Evolutionary conservation across 1,284 basidiomycete species (phyloP).

Genomic region (Singerocomus inundabilis): DNA sequence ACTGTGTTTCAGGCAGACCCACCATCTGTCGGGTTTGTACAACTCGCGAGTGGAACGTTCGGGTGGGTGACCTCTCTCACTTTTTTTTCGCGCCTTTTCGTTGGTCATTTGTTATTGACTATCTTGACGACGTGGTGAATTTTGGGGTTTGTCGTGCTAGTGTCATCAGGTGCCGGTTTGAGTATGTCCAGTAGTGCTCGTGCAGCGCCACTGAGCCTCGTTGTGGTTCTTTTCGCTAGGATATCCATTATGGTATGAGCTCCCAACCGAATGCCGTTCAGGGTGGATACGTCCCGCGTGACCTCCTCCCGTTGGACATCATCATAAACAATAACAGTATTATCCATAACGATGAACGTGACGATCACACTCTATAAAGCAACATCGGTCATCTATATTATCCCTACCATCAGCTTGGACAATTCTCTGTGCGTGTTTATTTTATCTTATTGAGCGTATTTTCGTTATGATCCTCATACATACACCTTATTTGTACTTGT

Average conservation of each 20-base stretch:
- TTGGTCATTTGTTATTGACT: background rate
- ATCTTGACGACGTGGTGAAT: background rate
- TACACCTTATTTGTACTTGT: too few species aligned
- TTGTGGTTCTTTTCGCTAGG: background rate
- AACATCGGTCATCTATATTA: too few species aligned
- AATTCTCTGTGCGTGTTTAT: too few species aligned
- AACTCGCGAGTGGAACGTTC: constrained; percentile 12
- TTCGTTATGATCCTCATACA: too few species aligned
- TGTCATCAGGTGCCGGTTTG: background rate
- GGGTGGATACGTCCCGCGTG: too few species aligned
- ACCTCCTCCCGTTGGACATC: background rate
- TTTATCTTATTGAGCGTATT: too few species aligned
- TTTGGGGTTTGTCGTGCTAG: background rate
- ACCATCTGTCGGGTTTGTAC: constrained; percentile 48
- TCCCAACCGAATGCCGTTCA: background rate
- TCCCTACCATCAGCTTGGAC: too few species aligned
- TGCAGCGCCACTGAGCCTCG: background rate
- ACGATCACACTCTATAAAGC: too few species aligned
- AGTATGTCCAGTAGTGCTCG: background rate
- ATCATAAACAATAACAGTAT: too few species aligned
- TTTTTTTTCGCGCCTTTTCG: background rate
- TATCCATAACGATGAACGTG: background rate
- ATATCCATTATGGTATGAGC: background rate
- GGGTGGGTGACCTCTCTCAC: background rate
- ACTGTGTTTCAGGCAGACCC: constrained; percentile 44